Base-by-base conservation (phyloP, 1,284 basidiomycete species). In the Albatrellus sp. region DNA sequence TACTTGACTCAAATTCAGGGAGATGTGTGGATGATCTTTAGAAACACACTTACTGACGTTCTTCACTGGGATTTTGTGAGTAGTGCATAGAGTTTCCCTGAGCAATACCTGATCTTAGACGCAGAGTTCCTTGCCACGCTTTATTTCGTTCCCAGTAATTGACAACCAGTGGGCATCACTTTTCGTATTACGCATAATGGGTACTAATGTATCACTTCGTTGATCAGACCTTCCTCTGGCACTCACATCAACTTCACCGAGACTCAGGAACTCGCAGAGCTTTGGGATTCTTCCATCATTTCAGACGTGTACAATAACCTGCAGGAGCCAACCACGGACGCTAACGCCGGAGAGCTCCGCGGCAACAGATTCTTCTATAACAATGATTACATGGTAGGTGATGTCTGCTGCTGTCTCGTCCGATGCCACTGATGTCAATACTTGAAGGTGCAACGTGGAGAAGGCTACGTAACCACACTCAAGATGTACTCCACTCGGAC, bases 61-160 rank as follows among this genome's bases (percentile, higher is more conserved):
- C 56, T 76, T 38, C 77, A 81, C 52, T 83, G 77, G 75, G 79
- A 83, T 51, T 75, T 79, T 52, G 77, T 80, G 50, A 54, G 75
- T 59, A 1, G 4, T 6, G 24, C 2, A 14, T 40, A 14, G 1
- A 13, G 20, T 20, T 24, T 36, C 29, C 19, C 19, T n/a, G n/a
- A 14, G 3, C 8, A 0, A 30, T 35, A 24, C 8, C 9, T 19
- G 11, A 51, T n/a, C 43, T 28, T 32, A 2, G 14, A 13, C 37
- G n/a, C 41, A 78, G 75, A 80, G 76, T 50, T 70, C 65, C 10
- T 57, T 80, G 12, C 73, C 75, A 10, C 70, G 79, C 3, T 76
- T 81, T 51, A 71, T 82, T 50, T 73, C 69, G 43, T 77, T 80
- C 55, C 73, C 77, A 0, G 72, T 77, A 0, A 58, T 62, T 8